Percentiles rank a stretch among this genome's conserved stretches.
Evolutionary conservation across 1,284 basidiomycete species (phyloP).

Genomic region (Ganoderma lingzhi): DNA sequence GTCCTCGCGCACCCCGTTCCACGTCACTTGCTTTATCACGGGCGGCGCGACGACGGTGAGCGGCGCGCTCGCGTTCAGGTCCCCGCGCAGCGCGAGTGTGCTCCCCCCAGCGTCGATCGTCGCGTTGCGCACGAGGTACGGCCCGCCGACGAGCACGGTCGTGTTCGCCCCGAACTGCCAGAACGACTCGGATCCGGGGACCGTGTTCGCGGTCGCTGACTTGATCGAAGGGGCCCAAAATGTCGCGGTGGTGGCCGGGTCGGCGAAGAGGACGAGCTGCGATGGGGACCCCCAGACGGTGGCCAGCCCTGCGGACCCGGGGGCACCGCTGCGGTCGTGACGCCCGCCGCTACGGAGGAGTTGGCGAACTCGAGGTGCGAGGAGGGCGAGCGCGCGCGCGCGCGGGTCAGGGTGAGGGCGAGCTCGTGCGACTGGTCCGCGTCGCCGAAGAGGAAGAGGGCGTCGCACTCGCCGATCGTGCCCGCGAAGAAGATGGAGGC

Average conservation of each 20-base stretch:
- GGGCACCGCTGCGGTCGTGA: conserved; percentile 56
- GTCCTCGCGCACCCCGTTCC: conserved; percentile 66
- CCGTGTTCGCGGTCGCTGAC: conserved; percentile 27
- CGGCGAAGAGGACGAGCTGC: conserved; percentile 72
- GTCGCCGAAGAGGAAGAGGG: conserved; percentile 75
- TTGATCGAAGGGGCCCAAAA: conserved; percentile 61
- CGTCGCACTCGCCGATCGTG: conserved; percentile 68
- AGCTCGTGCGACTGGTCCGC: conserved; percentile 66
- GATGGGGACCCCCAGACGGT: conserved; percentile 70
- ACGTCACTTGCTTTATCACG: conserved; percentile 60
- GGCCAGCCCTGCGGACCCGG: conserved; percentile 64
- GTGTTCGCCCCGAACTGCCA: conserved; percentile 62
- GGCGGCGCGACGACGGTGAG: conserved; percentile 62
- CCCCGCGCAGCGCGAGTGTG: conserved; percentile 55
- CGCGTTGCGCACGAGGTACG: conserved; percentile 63
- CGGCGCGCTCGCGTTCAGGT: conserved; percentile 51
- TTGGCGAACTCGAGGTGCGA: conserved; percentile 35
- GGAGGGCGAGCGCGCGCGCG: conserved; percentile 43
- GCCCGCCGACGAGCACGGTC: conserved; percentile 60
- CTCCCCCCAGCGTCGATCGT: conserved; percentile 12
- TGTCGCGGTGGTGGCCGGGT: conserved; percentile 66
- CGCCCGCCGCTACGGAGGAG: conserved; percentile 16
- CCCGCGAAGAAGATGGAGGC: conserved; percentile 75
- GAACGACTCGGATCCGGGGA: conserved; percentile 48
- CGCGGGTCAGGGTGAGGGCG: conserved; percentile 53